Evolutionary conservation across 1,284 basidiomycete species (phyloP).

Genomic region (Coriolopsis trogii): DNA sequence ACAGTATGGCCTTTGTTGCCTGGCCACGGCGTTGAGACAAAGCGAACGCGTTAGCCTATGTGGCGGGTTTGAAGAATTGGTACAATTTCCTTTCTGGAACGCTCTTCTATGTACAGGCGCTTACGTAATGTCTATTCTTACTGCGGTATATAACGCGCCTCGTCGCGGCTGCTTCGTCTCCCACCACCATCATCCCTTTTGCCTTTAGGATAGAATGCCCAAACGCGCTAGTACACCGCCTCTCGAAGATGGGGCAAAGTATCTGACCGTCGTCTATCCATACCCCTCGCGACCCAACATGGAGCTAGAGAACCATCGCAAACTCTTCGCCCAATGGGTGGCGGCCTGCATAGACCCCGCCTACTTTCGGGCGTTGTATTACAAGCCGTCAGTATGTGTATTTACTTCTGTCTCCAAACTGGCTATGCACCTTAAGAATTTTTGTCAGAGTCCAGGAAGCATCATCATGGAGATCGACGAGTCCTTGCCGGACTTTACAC

Average conservation of each 20-base stretch:
- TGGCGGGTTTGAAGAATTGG: too few relatives aligned
- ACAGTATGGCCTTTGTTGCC: too few relatives aligned
- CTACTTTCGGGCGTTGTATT: constrained; percentile 54
- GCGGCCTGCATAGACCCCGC: constrained; percentile 52
- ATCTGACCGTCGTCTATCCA: constrained; percentile 61
- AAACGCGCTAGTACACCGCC: constrained; percentile 60
- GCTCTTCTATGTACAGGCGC: too few relatives aligned
- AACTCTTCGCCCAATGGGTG: constrained; percentile 62
- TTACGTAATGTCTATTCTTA: too few relatives aligned
- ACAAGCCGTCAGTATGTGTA: constrained; percentile 63
- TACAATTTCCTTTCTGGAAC: too few relatives aligned
- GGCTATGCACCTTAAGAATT: background rate
- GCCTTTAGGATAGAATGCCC: constrained; percentile 44
- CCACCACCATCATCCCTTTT: background rate
- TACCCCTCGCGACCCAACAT: constrained; percentile 64
- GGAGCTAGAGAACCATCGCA: constrained; percentile 50
- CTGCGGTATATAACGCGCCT: background rate
- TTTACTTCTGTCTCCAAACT: too few relatives aligned
- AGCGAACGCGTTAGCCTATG: too few relatives aligned
- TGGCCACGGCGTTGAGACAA: too few relatives aligned
- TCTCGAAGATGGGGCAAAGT: constrained; percentile 57
- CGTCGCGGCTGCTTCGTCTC: background rate
- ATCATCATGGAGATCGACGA: constrained; percentile 64
- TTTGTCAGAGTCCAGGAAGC: constrained; percentile 58
- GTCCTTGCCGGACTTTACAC: constrained; percentile 40